Conservation (phyloP, 345 rosid genomes). For the Salix udensis region DNA sequence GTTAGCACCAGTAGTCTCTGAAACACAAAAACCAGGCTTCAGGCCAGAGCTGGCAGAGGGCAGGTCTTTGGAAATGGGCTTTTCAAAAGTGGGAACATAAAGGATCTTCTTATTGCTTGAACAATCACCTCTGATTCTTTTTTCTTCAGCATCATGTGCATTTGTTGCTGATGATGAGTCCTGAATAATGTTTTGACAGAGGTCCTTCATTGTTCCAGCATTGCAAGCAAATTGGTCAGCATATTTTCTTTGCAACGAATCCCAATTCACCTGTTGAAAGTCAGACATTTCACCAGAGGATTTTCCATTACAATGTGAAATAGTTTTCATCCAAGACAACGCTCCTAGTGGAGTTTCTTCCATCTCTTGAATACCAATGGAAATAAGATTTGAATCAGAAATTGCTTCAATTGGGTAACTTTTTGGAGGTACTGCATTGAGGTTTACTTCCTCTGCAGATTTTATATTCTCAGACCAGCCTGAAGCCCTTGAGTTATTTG, state of each 20-base stretch:
- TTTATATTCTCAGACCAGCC: conserved; percentile 28
- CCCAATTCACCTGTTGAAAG: conserved; percentile 33
- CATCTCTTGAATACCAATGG: conserved; percentile 11
- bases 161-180: conserved; percentile 34
- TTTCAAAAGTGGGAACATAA: conserved; percentile 36
- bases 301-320: conserved; percentile 23
- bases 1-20: conserved; percentile 15
- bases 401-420: conserved; percentile 16
- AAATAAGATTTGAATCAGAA: conserved; percentile 11
- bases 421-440: conserved; percentile 23
- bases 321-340: conserved; percentile 47
- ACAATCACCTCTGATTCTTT: conserved; percentile 26
- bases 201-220: conserved; percentile 29
- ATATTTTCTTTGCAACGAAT: conserved; percentile 24
- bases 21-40: conserved; percentile 4
- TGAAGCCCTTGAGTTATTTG: conserved; percentile 5
- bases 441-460: conserved; percentile 33
- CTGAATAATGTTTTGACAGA: conserved; percentile 26
- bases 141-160: conserved; percentile 28
- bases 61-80: conserved; percentile 25
- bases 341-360: conserved; percentile 20
- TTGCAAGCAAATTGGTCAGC: conserved; percentile 25
- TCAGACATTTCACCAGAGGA: conserved; percentile 31
- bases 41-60: conserved; percentile 16
- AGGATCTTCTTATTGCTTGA: conserved; percentile 33